Percentiles rank a stretch among this genome's conserved stretches.
These are phyloP conservation scores for Psilocybe subaeruginosa DNA, from an alignment of 768 basidiomycete species.

Conservation along the genomic window DNA sequence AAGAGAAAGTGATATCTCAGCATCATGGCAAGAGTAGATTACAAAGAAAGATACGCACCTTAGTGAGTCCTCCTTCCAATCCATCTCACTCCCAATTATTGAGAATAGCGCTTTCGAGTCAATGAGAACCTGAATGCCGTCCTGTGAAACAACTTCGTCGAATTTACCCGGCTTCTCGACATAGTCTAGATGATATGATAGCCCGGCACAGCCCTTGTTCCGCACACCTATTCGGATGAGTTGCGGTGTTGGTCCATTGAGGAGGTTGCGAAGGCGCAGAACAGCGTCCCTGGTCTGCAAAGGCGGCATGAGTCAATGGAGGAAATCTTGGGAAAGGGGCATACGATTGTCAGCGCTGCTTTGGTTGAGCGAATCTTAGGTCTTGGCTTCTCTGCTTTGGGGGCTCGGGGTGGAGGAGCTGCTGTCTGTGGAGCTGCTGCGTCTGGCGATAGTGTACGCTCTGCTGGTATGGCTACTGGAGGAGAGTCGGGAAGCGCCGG, in stretches of 20 bases:
- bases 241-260: conserved; percentile 85
- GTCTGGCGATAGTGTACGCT: conserved; percentile 50
- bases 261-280: conserved; percentile 66
- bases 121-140: conserved; percentile 91
- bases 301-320: conserved; percentile 7
- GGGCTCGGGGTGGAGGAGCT: conserved; percentile 71
- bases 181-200: conserved; percentile 91
- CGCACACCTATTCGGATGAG: conserved; percentile 94
- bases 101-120: conserved; percentile 97
- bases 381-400: conserved; percentile 63
- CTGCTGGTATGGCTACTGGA: conserved; percentile 52
- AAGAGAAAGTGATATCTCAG: conserved; percentile 5
- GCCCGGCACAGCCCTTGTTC: conserved; percentile 95
- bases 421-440: conserved; percentile 72
- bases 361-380: conserved; percentile 73
- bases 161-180: conserved; percentile 89
- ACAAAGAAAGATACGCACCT: conserved; percentile 55
- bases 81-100: conserved; percentile 99
- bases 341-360: conserved; percentile 76
- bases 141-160: conserved; percentile 96
- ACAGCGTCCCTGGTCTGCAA: conserved; percentile 81
- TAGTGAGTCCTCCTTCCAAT: conserved; percentile 92
- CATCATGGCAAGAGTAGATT: neutral
- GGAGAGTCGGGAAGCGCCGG: conserved; percentile 47
- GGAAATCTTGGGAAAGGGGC: conserved; percentile 22